A percentile compares a stretch with the other conserved stretches of the same genome.
phyloP scores from a whole-genome alignment of 805 yeast genomes.

The Wickerhamomyces canadensis region DNA sequence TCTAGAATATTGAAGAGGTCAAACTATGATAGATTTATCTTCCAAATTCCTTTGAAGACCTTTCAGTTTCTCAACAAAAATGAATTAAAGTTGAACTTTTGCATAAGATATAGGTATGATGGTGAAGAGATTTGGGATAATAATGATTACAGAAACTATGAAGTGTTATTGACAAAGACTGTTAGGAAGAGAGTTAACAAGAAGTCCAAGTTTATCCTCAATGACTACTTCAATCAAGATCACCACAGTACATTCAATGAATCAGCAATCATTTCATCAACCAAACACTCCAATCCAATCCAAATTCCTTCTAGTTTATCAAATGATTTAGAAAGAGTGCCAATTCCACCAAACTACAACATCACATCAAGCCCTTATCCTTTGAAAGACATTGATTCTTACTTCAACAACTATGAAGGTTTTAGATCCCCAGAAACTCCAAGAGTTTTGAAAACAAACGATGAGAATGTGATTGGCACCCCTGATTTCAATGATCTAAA shows the following conservation, averaged over 20 bases:
- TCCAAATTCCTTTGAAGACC: constrained; percentile 48
- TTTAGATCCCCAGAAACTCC: constrained; percentile 25
- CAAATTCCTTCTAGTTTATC: too few relatives aligned
- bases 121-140: constrained; percentile 74
- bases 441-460: constrained; percentile 12
- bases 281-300: background rate
- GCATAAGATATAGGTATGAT: constrained; percentile 35
- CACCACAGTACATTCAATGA: too few relatives aligned
- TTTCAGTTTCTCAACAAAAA: constrained; percentile 14
- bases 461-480: background rate
- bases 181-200: constrained; percentile 4
- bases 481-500: constrained; percentile 10
- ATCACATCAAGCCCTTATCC: background rate
- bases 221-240: constrained; percentile 13
- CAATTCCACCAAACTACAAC: background rate
- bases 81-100: constrained; percentile 35
- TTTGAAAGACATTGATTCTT: constrained; percentile 6
- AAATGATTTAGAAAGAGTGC: too few relatives aligned
- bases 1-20: constrained; percentile 41
- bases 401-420: constrained; percentile 17
- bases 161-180: constrained; percentile 27
- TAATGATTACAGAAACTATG: constrained; percentile 55
- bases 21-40: constrained; percentile 65
- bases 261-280: constrained; percentile 1
- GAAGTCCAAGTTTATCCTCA: constrained; percentile 13